A percentile compares a stretch with the other conserved stretches of the same genome.
These are phyloP conservation scores for Rubroboletus satanas DNA, from an alignment of 768 basidiomycete species.

Conservation along the genomic window DNA sequence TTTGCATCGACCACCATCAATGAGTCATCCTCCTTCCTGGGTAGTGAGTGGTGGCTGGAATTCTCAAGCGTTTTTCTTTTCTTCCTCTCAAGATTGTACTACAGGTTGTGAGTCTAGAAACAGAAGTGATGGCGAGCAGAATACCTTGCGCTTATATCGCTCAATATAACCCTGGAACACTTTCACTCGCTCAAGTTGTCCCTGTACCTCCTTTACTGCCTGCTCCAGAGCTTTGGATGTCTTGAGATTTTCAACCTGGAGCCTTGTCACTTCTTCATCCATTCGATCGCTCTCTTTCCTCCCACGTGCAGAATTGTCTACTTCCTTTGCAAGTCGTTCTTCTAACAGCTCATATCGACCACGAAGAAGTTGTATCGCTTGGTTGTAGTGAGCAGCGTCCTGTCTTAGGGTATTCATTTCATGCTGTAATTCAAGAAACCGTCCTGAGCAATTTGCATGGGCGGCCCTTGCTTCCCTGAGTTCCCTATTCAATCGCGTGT, in stretches of 20 bases:
- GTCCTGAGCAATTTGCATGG: constrained; percentile 15
- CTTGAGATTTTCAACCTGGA: constrained; percentile 26
- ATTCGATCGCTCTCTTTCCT: constrained; percentile 12
- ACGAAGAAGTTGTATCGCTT: constrained; percentile 14
- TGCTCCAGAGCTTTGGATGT: constrained; percentile 12
- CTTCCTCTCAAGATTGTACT: constrained; percentile 25
- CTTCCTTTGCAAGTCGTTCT: constrained; percentile 10
- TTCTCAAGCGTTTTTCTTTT: constrained; percentile 25
- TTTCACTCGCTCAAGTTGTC: constrained; percentile 19
- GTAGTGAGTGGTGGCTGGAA: constrained; percentile 1
- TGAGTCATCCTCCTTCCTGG: constrained; percentile 26
- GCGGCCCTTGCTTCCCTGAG: constrained; percentile 8
- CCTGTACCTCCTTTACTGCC: constrained; percentile 14
- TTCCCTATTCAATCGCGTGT: constrained; percentile 11
- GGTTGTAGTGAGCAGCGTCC: neutral
- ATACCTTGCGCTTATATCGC: constrained; percentile 23
- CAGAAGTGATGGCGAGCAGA: neutral
- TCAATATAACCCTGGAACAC: constrained; percentile 22
- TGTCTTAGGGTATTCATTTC: constrained; percentile 13
- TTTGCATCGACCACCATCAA: constrained; percentile 29
- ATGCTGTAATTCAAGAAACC: constrained; percentile 4
- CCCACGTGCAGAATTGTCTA: neutral
- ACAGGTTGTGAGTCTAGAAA: neutral
- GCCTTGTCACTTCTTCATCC: constrained; percentile 20
- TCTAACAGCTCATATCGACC: constrained; percentile 14